A percentile compares a stretch with the other conserved stretches of the same genome.
These are phyloP conservation scores for Cyclotella sp. DNA, from an alignment of 108 stramenopile genomes.

Conservation along the genomic window DNA sequence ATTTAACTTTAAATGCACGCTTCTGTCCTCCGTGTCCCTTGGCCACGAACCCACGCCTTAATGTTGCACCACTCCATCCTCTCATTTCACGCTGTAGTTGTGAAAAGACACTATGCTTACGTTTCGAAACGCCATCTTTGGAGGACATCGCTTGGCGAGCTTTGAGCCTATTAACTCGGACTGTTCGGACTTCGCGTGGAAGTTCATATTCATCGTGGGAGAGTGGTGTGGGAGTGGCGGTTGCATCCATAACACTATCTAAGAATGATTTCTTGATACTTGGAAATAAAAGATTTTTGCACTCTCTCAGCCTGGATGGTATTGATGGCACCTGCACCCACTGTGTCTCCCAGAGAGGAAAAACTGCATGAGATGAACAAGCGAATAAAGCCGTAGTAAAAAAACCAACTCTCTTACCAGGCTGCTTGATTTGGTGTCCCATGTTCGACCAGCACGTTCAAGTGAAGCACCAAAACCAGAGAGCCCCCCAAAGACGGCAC, in stretches of 20 bases:
- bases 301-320: constrained; percentile 56
- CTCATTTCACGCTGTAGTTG: constrained; percentile 93
- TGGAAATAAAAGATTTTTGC: constrained; percentile 68
- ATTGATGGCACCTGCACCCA: constrained; percentile 73
- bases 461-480: constrained; percentile 82
- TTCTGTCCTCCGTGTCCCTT: constrained; percentile 98
- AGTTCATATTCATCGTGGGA: constrained; percentile 97
- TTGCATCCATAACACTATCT: constrained; percentile 78
- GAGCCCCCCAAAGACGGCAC: constrained; percentile 76
- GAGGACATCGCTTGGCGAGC: constrained; percentile 72
- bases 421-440: constrained; percentile 40
- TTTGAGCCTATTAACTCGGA: constrained; percentile 90
- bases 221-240: constrained; percentile 93
- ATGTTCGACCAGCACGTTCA: constrained; percentile 70
- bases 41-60: constrained; percentile 91
- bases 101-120: constrained; percentile 90
- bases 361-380: constrained; percentile 5
- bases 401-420: constrained; percentile 15
- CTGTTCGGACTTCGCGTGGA: constrained; percentile 90
- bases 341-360: constrained; percentile 22
- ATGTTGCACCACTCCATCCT: constrained; percentile 86
- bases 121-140: constrained; percentile 52
- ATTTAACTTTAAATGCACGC: constrained; percentile 96
- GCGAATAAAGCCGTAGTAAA: neutral
- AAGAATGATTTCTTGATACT: constrained; percentile 79